phyloP scores from a whole-genome alignment of 805 yeast genomes.

The Lipomyces chichibuensis region DNA sequence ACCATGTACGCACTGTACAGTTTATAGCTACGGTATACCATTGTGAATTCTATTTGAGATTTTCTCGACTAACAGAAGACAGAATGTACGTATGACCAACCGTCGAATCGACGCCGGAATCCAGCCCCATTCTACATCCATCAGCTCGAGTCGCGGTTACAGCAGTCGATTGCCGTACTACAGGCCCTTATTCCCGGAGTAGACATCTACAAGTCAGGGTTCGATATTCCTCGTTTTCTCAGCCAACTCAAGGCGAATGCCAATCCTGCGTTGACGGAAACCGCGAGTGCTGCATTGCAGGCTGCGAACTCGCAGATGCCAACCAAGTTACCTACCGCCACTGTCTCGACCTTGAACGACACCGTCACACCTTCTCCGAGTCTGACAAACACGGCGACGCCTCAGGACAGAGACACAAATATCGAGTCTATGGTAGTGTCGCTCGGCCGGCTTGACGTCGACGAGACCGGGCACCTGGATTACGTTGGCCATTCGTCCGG shows the following conservation, averaged over 20 bases:
- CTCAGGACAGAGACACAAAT: constrained; percentile 30
- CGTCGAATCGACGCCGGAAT: constrained; percentile 57
- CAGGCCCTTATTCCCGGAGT: constrained; percentile 48
- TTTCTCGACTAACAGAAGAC: not conserved
- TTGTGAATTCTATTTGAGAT: too few species aligned
- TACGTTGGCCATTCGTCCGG: constrained; percentile 39
- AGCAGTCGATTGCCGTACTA: constrained; percentile 45
- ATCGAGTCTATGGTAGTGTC: constrained; percentile 40
- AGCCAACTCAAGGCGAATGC: constrained; percentile 14
- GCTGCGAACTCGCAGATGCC: constrained; percentile 18
- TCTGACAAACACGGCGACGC: not conserved
- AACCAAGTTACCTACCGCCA: not conserved
- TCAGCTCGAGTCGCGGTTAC: constrained; percentile 46
- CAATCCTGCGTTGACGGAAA: constrained; percentile 8
- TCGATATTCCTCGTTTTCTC: constrained; percentile 42
- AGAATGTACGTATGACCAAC: constrained; percentile 80
- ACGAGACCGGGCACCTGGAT: constrained; percentile 38
- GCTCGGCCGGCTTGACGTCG: constrained; percentile 38
- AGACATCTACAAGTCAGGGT: constrained; percentile 44
- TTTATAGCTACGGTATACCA: constrained; percentile 64
- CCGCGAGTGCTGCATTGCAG: constrained; percentile 16
- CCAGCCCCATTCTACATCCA: constrained; percentile 41
- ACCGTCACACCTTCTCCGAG: constrained; percentile 3
- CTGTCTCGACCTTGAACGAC: not conserved
- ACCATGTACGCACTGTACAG: constrained; percentile 84